phyloP scores from a whole-genome alignment of 2,329 filamentous ascomycete genomes.

The Chaetothyriales sp. region DNA sequence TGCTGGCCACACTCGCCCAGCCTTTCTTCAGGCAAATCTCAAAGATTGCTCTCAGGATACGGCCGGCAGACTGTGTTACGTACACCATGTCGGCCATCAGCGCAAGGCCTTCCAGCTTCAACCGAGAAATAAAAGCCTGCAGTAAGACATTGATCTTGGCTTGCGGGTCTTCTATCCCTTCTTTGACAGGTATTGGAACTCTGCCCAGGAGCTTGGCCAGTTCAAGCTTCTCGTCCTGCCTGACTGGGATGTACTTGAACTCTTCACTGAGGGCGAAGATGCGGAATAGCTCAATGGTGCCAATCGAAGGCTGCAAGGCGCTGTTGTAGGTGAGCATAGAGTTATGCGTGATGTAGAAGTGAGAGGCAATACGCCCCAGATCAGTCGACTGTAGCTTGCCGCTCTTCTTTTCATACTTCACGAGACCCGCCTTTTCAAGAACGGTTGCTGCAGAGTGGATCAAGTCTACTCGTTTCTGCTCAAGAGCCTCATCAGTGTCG shows the following conservation, averaged over 20 bases:
- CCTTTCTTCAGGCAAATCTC: conserved; percentile 96
- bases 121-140: conserved; percentile 87
- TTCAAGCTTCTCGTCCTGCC: conserved; percentile 94
- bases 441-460: conserved; percentile 84
- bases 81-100: conserved; percentile 98
- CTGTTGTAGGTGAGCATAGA: conserved; percentile 97
- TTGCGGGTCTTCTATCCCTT: conserved; percentile 89
- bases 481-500: conserved; percentile 74
- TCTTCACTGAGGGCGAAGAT: conserved; percentile 92
- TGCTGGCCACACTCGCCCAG: conserved; percentile 85
- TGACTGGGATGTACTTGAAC: conserved; percentile 97
- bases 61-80: conserved; percentile 91
- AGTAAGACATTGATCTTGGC: conserved; percentile 96
- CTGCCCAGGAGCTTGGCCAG: conserved; percentile 76
- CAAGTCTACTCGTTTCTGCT: conserved; percentile 94
- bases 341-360: conserved; percentile 94
- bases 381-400: conserved; percentile 83
- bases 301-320: conserved; percentile 83
- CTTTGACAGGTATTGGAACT: conserved; percentile 92
- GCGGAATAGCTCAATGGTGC: conserved; percentile 88
- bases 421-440: conserved; percentile 70
- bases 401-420: conserved; percentile 91
- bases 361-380: conserved; percentile 84
- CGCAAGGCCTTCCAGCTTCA: conserved; percentile 84
- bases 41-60: conserved; percentile 88